Evolutionary conservation across 192 early-diverging fungal species (phyloP), one percentile per base, ranked within the genome.

Genomic region (Entrophospora sp.): DNA sequence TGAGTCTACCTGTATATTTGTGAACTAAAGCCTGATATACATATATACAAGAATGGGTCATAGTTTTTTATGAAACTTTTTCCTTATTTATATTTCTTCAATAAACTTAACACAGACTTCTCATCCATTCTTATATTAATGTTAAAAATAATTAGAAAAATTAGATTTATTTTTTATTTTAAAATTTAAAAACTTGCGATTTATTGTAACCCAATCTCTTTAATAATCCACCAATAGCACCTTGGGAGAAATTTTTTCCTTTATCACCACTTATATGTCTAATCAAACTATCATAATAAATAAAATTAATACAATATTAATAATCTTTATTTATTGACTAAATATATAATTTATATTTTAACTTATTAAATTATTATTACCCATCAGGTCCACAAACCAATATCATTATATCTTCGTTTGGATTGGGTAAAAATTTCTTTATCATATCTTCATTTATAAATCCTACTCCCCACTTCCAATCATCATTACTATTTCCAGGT

Each of bases 151-250:
- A n/a, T n/a, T n/a, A n/a, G n/a, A n/a, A n/a, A n/a, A n/a, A n/a
- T n/a, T n/a, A n/a, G n/a, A n/a, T n/a, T n/a, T n/a, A n/a, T n/a
- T 42, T 16, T 49, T 49, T 27, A 63, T 48, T 22, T 81, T 77
- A 92, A 65, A 91, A 91, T 77, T 92, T 92, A 73, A 87, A 89
- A n/a, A 95, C 91, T 64, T 91, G 80, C 16, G 80, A 63, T 6
- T 80, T 74, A 32, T 77, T 78, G 73, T 86, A 87, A 10, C 91
- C 89, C 51, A 91, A 73, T 72, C 87, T 80, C 81, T 89, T 86
- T 37, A 98, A 78, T n/a, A 91, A 75, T 48, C 95, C 95, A 24
- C 73, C 75, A 42, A 98, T 69, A 22, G 85, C 80, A 34, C 95
- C 95, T 75, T 96, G 95, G 24, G 81, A 83, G 59, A 75, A 88